phyloP scores from a whole-genome alignment of 2,329 filamentous ascomycete genomes.

The Fusarium luffae region DNA sequence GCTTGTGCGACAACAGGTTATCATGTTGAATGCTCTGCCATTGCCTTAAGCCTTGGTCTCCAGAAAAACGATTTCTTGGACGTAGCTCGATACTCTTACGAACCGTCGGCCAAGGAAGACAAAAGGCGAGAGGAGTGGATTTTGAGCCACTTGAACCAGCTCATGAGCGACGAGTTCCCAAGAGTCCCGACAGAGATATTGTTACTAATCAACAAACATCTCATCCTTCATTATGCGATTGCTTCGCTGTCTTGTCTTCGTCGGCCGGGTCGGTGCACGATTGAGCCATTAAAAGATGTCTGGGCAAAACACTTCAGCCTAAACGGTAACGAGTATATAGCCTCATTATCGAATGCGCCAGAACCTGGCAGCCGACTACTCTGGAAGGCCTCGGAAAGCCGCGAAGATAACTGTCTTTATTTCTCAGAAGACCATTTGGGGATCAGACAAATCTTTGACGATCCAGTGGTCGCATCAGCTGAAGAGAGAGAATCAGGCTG shows the following conservation, averaged over 20 bases:
- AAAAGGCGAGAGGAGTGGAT: slow-evolving; percentile 15
- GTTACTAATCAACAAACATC: slow-evolving; percentile 2
- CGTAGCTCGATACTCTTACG: slow-evolving; percentile 22
- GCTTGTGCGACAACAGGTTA: slow-evolving; percentile 24
- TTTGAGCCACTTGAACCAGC: not conserved
- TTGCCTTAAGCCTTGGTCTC: slow-evolving; percentile 9
- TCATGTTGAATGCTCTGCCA: slow-evolving; percentile 17
- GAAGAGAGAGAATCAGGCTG: not conserved
- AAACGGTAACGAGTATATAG: slow-evolving; percentile 26
- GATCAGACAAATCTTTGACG: slow-evolving; percentile 14
- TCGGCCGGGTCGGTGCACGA: not conserved
- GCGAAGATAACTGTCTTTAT: not conserved
- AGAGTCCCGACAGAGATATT: slow-evolving; percentile 18
- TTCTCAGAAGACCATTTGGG: slow-evolving; percentile 31
- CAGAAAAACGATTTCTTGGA: slow-evolving; percentile 2
- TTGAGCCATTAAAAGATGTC: slow-evolving; percentile 13
- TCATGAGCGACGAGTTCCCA: not conserved
- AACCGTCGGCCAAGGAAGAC: slow-evolving; percentile 11
- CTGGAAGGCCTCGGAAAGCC: not conserved
- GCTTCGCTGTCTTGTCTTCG: slow-evolving; percentile 1
- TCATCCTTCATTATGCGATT: slow-evolving; percentile 21
- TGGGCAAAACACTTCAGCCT: slow-evolving; percentile 24
- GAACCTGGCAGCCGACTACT: not conserved
- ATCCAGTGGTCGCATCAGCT: not conserved
- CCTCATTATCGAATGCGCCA: slow-evolving; percentile 17